Evolutionary conservation across 179 eudicot genomes (phyloP).

Genomic region (Silene vulgaris): DNA sequence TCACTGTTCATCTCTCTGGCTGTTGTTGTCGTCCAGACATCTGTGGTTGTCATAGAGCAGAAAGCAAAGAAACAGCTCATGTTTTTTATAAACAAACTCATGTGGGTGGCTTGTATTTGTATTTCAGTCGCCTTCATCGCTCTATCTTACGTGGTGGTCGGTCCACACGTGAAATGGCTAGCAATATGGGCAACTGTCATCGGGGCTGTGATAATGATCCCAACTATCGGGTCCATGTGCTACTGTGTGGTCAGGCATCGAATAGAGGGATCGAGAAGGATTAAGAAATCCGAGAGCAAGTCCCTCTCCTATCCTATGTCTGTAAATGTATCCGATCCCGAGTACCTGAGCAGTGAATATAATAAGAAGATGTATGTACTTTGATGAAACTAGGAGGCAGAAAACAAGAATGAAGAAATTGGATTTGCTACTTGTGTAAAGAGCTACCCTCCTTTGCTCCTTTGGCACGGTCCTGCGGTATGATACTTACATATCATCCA

Average conservation of each 20-base stretch:
- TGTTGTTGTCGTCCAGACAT: conserved; percentile 91
- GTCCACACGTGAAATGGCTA: conserved; percentile 56
- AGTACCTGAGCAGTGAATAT: conserved; percentile 45
- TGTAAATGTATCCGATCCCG: conserved; percentile 52
- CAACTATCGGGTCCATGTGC: conserved; percentile 89
- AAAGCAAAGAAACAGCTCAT: conserved; percentile 80
- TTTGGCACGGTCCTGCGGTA: too few relatives aligned
- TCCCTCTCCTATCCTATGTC: conserved; percentile 74
- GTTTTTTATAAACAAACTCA: conserved; percentile 85
- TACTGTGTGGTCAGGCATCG: conserved; percentile 63
- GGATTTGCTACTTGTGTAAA: conserved; percentile 12
- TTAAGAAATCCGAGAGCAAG: conserved; percentile 49
- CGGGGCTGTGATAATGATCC: conserved; percentile 68
- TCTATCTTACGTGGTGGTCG: conserved; percentile 74
- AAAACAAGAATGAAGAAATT: not conserved
- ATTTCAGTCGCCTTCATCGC: conserved; percentile 80
- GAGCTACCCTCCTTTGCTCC: too few relatives aligned
- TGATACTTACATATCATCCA: too few relatives aligned
- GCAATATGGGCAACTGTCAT: conserved; percentile 68
- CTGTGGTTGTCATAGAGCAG: conserved; percentile 76
- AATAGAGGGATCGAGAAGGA: conserved; percentile 52
- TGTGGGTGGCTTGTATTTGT: conserved; percentile 87
- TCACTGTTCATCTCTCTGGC: conserved; percentile 82
- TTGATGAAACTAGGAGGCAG: conserved; percentile 24
- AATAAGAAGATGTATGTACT: conserved; percentile 80